Evolutionary conservation across 2,329 filamentous ascomycete genomes (phyloP), one percentile per base, ranked within the genome.

Genomic region (Lomentospora prolificans): DNA sequence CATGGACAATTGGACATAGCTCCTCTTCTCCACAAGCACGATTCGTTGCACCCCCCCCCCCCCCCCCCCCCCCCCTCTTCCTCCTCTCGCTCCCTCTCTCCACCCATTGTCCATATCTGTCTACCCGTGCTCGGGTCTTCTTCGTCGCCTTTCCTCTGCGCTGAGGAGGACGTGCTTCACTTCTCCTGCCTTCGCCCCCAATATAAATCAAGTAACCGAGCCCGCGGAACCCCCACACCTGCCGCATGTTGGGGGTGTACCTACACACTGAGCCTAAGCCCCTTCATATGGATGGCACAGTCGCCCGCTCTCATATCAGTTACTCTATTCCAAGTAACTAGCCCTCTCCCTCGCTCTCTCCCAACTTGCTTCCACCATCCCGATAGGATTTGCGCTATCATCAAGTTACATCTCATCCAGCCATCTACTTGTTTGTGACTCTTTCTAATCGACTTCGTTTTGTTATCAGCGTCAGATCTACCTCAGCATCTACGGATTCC

Each of bases 271-370:
- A 46, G 19, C 41, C 41, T 14, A n/a, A 46, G 5, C 9, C 41
- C 41, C 41, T 46, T 25, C 41, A 19, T 10, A 46, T 9, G 41
- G 19, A n/a, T 19, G n/a, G 41, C 41, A 22, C 17, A 14, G 9
- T 46, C n/a, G n/a, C 4, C 41, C 41, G 41, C 41, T 19, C 19
- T 46, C 41, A 46, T 46, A 46, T 46, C 22, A 17, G 5, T 12
- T 17, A 46, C 41, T 24, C 41, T 12, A 12, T 12, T 46, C 41
- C 41, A 46, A 46, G 41, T 46, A 46, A n/a, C 41, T 54, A n/a
- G 51, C 51, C 33, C 33, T 54, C n/a, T n/a, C 14, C 39, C 51
- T 31, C 28, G 51, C n/a, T 22, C 19, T n/a, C n/a, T n/a, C n/a
- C n/a, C n/a, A 39, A 31, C 8, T 44, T 51, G 50, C 31, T 54